Conservation (phyloP, 2,329 filamentous ascomycete species). For the Alternaria sp. region DNA sequence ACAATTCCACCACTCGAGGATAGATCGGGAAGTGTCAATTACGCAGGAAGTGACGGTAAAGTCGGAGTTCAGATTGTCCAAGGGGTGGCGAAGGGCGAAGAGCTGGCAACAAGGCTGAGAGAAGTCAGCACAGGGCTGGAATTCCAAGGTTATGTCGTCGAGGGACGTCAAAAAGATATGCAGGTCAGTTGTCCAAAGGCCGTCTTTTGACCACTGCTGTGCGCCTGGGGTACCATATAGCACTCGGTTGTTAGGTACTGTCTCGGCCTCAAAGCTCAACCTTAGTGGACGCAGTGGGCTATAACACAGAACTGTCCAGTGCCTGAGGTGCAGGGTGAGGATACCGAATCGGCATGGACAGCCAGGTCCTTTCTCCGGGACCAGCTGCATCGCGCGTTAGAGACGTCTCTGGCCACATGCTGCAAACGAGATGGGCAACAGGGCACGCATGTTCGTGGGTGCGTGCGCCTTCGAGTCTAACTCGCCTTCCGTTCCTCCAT, state of each 20-base stretch:
- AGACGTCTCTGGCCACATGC: constrained; percentile 41
- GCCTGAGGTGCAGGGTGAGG: constrained; percentile 43
- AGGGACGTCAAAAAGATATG: constrained; percentile 36
- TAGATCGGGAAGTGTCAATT: constrained; percentile 21
- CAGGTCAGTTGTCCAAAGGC: constrained; percentile 37
- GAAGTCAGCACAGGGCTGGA: constrained; percentile 36
- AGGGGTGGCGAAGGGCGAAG: constrained; percentile 15
- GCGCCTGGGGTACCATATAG: constrained; percentile 47
- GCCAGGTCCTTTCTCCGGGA: constrained; percentile 38
- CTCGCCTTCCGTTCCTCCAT: constrained; percentile 31
- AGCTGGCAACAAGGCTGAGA: constrained; percentile 14
- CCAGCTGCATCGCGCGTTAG: constrained; percentile 46
- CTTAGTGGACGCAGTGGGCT: constrained; percentile 44
- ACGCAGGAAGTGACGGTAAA: constrained; percentile 7
- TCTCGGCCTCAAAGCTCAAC: constrained; percentile 36
- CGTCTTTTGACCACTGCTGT: constrained; percentile 40
- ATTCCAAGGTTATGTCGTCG: constrained; percentile 31
- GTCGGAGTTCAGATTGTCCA: background rate
- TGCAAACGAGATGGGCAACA: constrained; percentile 45
- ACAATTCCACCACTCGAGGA: constrained; percentile 33
- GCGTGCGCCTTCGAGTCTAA: constrained; percentile 33
- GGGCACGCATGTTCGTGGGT: constrained; percentile 32
- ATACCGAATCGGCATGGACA: constrained; percentile 41
- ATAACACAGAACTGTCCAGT: constrained; percentile 40
- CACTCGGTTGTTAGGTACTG: constrained; percentile 35